phyloP scores from a whole-genome alignment of 768 basidiomycete species.

The Lepiota venenata region DNA sequence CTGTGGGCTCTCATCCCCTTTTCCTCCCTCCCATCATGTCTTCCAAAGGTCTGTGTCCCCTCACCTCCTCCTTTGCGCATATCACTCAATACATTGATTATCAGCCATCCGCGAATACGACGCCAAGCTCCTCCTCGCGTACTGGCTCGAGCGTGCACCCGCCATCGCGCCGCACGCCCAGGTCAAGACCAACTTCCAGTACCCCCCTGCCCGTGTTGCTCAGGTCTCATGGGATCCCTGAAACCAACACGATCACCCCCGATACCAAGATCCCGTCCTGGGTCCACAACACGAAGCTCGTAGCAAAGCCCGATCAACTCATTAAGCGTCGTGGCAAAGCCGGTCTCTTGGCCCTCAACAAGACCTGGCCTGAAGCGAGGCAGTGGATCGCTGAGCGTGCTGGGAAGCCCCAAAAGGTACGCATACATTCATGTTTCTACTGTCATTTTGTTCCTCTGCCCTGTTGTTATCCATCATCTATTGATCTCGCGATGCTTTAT shows the following conservation, averaged over 20 bases:
- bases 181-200: constrained; percentile 56
- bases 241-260: constrained; percentile 51
- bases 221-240: constrained; percentile 83
- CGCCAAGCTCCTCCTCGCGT: constrained; percentile 95
- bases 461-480: constrained; percentile 7
- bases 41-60: constrained; percentile 35
- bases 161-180: constrained; percentile 61
- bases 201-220: constrained; percentile 75
- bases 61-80: constrained; percentile 2
- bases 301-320: constrained; percentile 96
- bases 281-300: constrained; percentile 85
- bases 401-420: constrained; percentile 88
- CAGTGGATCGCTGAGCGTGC: constrained; percentile 86
- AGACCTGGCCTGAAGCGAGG: constrained; percentile 84
- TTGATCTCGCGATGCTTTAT: constrained; percentile 4
- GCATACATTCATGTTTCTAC: constrained; percentile 24
- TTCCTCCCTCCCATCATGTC: constrained; percentile 34
- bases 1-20: constrained; percentile 16
- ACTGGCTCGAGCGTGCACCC: constrained; percentile 94
- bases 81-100: constrained; percentile 5
- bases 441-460: neutral
- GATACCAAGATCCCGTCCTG: constrained; percentile 64
- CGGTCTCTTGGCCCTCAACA: constrained; percentile 92
- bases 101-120: constrained; percentile 92
- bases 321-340: constrained; percentile 99